A percentile compares a stretch with the other conserved stretches of the same genome.
These are phyloP conservation scores for Debaryomyces castellii DNA, from an alignment of 805 yeast species.

Conservation along the genomic window DNA sequence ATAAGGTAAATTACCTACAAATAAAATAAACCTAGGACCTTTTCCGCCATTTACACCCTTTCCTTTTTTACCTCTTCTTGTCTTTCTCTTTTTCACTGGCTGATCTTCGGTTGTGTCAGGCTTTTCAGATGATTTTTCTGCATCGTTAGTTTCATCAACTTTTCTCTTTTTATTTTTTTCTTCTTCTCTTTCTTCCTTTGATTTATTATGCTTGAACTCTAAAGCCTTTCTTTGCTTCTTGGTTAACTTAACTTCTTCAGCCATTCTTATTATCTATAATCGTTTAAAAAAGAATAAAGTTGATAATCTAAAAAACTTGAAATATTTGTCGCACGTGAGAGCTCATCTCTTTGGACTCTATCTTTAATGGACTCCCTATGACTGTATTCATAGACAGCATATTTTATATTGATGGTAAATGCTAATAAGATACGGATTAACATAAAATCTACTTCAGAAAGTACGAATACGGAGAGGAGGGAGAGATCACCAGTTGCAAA, in stretches of 20 bases:
- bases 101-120: slow-evolving; percentile 20
- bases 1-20: slow-evolving; percentile 89
- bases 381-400: background rate
- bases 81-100: slow-evolving; percentile 64
- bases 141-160: slow-evolving; percentile 12
- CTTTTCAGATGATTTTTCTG: slow-evolving; percentile 6
- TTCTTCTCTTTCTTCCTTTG: slow-evolving; percentile 39
- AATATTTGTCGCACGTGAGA: slow-evolving; percentile 5
- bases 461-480: background rate
- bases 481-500: slow-evolving; percentile 8
- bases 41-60: slow-evolving; percentile 48
- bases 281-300: background rate
- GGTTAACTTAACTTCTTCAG: slow-evolving; percentile 42
- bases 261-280: slow-evolving; percentile 1
- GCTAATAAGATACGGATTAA: slow-evolving; percentile 5
- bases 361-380: background rate
- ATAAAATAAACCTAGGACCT: slow-evolving; percentile 73
- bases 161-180: slow-evolving; percentile 26
- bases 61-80: slow-evolving; percentile 77
- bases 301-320: background rate
- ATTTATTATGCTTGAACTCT: slow-evolving; percentile 48
- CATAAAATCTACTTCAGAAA: background rate
- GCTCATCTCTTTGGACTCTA: slow-evolving; percentile 2
- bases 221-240: slow-evolving; percentile 66
- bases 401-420: background rate